These are phyloP conservation scores for Rhodotorula kratochvilovae DNA, from an alignment of 768 basidiomycete species.

Conservation along the genomic window DNA sequence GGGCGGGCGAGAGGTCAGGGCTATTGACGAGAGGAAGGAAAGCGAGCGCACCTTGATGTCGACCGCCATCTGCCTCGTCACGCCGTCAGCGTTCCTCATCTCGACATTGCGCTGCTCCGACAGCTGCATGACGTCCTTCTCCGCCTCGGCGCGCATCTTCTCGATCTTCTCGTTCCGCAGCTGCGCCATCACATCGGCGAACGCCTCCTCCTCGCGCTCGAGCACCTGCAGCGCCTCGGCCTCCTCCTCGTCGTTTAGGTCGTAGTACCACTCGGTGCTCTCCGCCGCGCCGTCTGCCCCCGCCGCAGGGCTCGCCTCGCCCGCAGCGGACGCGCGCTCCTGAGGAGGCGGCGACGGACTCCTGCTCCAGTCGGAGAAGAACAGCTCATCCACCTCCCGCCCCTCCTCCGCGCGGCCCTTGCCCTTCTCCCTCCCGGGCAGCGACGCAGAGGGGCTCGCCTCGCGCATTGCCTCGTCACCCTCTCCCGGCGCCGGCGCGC, in stretches of 20 bases:
- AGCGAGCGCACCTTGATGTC: constrained; percentile 61
- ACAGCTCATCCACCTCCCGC: constrained; percentile 38
- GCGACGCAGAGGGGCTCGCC: neutral
- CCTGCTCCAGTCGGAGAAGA: constrained; percentile 49
- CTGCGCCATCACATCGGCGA: constrained; percentile 84
- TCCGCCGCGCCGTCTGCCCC: neutral
- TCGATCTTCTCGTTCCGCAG: constrained; percentile 81
- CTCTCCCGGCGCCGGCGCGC: neutral
- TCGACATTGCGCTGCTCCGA: constrained; percentile 80
- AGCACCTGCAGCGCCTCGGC: constrained; percentile 71
- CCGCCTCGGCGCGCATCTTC: constrained; percentile 77
- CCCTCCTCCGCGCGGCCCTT: neutral
- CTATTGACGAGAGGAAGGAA: constrained; percentile 44
- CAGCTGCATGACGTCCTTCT: constrained; percentile 77
- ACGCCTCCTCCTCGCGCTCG: constrained; percentile 58
- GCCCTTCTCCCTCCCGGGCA: no score
- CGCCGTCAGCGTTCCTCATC: constrained; percentile 88
- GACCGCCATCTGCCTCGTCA: constrained; percentile 88
- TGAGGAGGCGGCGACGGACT: constrained; percentile 48
- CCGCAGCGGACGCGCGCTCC: neutral
- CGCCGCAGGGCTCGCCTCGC: neutral
- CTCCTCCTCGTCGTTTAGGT: constrained; percentile 44
- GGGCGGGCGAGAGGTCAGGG: neutral
- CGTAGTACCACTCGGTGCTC: constrained; percentile 5
- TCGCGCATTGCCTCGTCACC: neutral